Conservation (phyloP, 768 basidiomycete species). For the Lentinula sp. region DNA sequence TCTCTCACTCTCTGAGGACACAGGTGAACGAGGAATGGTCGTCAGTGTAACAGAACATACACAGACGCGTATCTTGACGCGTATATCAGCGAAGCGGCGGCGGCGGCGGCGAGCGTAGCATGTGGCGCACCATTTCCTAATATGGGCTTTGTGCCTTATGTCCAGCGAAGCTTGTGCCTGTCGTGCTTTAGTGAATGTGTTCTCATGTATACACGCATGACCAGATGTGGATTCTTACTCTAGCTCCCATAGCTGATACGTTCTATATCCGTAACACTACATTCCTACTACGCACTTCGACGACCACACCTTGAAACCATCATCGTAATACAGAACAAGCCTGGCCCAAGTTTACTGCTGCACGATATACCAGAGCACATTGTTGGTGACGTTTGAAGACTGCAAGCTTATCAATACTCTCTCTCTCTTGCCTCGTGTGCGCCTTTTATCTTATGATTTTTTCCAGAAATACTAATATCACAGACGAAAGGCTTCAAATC, state of each 20-base stretch:
- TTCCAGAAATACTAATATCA: not conserved
- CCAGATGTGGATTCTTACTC: not conserved
- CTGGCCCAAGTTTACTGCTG: not conserved
- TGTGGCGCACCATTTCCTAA: not conserved
- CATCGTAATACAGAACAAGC: not conserved
- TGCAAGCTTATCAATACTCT: not conserved
- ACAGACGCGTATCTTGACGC: too few species aligned
- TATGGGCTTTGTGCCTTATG: not conserved
- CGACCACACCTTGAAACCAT: not conserved
- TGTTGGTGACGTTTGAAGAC: not conserved
- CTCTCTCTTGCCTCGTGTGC: not conserved
- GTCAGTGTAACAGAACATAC: too few species aligned
- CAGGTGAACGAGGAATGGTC: too few species aligned
- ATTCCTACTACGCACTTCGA: not conserved
- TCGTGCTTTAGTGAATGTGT: not conserved
- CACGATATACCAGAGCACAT: not conserved
- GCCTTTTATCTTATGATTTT: not conserved
- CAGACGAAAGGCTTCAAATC: not conserved
- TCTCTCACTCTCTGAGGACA: too few species aligned
- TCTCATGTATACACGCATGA: constrained; percentile 1
- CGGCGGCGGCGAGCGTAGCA: not conserved
- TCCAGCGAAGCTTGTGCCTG: not conserved
- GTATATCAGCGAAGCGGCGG: not conserved
- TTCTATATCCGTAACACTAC: not conserved
- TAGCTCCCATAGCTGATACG: not conserved